A percentile compares a stretch with the other conserved stretches of the same genome.
Conservation (phyloP, 441 rosid genomes). For the Mallotus japonicus region DNA sequence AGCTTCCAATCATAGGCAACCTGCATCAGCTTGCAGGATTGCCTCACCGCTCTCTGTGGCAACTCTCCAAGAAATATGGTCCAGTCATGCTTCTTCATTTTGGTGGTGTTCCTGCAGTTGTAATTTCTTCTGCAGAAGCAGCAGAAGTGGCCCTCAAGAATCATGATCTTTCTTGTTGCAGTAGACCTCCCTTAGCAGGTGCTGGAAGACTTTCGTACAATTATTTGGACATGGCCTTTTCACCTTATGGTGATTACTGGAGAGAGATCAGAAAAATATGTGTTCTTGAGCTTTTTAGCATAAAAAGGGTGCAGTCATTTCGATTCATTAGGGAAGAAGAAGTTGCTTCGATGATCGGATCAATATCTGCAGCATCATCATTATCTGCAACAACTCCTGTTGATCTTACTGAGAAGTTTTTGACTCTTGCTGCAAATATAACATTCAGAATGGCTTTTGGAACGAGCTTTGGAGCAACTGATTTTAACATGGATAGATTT, state of each 20-base stretch:
- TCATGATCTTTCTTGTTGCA: constrained; percentile 14
- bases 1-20: constrained; percentile 12
- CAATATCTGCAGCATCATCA: background rate
- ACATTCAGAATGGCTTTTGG: background rate
- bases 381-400: background rate
- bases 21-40: constrained; percentile 13
- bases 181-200: constrained; percentile 2
- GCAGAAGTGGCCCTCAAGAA: constrained; percentile 11
- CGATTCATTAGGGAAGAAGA: constrained; percentile 15
- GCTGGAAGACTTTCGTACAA: background rate
- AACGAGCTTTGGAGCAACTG: background rate
- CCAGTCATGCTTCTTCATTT: constrained; percentile 12
- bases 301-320: constrained; percentile 20
- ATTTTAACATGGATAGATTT: background rate
- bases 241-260: constrained; percentile 21
- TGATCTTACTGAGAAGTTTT: constrained; percentile 12
- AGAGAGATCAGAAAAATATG: constrained; percentile 10
- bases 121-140: constrained; percentile 18
- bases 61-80: constrained; percentile 14
- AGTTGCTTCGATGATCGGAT: background rate
- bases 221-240: background rate
- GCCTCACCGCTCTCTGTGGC: constrained; percentile 8
- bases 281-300: constrained; percentile 18
- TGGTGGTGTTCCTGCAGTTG: background rate
- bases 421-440: constrained; percentile 8